Evolutionary conservation across 768 basidiomycete species (phyloP).

Genomic region (Lyophyllum shimeji): DNA sequence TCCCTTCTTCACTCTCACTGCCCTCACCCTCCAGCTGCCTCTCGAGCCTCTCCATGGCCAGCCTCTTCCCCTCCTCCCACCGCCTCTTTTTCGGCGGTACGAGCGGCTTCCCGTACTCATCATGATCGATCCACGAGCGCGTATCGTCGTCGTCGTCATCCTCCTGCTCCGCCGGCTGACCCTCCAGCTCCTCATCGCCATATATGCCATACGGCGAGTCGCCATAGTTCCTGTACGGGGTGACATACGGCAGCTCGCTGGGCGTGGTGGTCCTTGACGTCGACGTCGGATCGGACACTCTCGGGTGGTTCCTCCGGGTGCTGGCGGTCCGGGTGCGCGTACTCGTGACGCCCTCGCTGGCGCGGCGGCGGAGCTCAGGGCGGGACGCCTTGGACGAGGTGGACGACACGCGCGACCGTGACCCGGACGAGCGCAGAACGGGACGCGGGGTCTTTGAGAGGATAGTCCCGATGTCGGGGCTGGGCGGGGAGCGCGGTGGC

Average conservation of each 20-base stretch:
- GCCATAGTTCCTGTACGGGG: not conserved
- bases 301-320: not conserved
- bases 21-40: slow-evolving; percentile 20
- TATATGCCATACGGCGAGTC: not conserved
- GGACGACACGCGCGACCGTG: not conserved
- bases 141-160: slow-evolving; percentile 18
- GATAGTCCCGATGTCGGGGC: slow-evolving; percentile 26
- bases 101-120: slow-evolving; percentile 16
- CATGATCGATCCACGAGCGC: slow-evolving; percentile 21
- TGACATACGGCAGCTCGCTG: not conserved
- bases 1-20: slow-evolving; percentile 27
- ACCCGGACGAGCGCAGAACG: slow-evolving; percentile 1
- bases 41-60: slow-evolving; percentile 16
- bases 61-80: slow-evolving; percentile 10
- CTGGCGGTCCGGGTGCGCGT: not conserved
- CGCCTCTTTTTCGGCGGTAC: not conserved
- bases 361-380: not conserved
- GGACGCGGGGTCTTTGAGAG: slow-evolving; percentile 23
- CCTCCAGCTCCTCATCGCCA: not conserved
- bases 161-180: not conserved
- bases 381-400: not conserved
- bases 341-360: slow-evolving; percentile 1
- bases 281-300: not conserved
- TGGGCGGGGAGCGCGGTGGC: slow-evolving; percentile 12
- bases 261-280: too few relatives aligned